Conservation (phyloP, 352 stramenopile genomes). For the Peronospora farinosa region DNA sequence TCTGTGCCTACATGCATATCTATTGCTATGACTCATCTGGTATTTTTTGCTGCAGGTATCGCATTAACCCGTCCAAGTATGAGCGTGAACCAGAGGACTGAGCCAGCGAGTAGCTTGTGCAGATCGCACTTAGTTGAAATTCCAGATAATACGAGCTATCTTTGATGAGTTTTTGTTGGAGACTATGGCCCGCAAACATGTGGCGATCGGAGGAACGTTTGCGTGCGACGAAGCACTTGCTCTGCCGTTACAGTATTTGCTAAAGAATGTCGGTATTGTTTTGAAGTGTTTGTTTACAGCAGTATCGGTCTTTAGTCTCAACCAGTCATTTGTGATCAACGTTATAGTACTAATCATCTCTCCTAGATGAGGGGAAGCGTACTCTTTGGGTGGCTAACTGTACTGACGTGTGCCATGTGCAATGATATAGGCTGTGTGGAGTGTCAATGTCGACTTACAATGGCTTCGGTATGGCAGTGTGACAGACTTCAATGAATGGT, state of each 20-base stretch:
- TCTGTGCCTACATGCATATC: background rate
- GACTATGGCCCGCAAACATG: constrained; percentile 15
- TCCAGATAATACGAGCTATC: constrained; percentile 5
- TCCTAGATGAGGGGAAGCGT: too few species aligned
- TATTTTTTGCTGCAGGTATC: constrained; percentile 43
- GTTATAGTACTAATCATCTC: background rate
- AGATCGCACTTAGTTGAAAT: constrained; percentile 26
- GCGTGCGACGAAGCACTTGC: constrained; percentile 52
- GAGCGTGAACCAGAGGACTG: constrained; percentile 44
- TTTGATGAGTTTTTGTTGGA: background rate
- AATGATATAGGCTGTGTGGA: constrained; percentile 25
- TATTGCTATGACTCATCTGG: constrained; percentile 1
- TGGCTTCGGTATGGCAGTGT: constrained; percentile 57
- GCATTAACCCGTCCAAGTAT: constrained; percentile 70
- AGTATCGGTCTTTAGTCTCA: background rate
- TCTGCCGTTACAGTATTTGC: constrained; percentile 42
- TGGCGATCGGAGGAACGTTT: constrained; percentile 52
- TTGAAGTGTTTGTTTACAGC: constrained; percentile 1
- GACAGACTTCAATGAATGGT: constrained; percentile 31
- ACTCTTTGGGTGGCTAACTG: background rate
- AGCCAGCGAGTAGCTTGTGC: constrained; percentile 4
- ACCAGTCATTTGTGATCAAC: background rate
- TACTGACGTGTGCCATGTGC: constrained; percentile 1
- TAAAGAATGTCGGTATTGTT: constrained; percentile 37
- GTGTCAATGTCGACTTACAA: constrained; percentile 30